A percentile compares a stretch with the other conserved stretches of the same genome.
Conservation (phyloP, 2,329 filamentous ascomycete species). For the Penicillium sp. region DNA sequence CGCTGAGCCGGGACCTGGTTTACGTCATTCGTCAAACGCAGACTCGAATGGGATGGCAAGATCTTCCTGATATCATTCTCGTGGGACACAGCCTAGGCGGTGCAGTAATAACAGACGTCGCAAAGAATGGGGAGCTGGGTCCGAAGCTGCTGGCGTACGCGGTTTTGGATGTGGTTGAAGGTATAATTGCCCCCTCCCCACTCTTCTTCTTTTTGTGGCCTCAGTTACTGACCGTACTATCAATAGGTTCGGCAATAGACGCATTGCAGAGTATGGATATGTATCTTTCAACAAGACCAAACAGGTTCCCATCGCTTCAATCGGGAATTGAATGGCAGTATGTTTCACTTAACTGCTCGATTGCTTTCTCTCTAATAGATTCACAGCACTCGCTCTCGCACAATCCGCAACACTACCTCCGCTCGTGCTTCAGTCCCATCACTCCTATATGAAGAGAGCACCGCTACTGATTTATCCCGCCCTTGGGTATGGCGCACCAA, state of each 20-base stretch:
- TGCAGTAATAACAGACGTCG: constrained; percentile 83
- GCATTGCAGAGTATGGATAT: constrained; percentile 92
- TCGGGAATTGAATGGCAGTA: constrained; percentile 90
- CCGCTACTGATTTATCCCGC: constrained; percentile 39
- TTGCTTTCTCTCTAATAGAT: constrained; percentile 1
- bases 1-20: constrained; percentile 72
- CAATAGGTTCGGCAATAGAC: constrained; percentile 79
- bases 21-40: constrained; percentile 69
- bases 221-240: not conserved
- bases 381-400: constrained; percentile 70
- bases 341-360: constrained; percentile 19
- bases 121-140: constrained; percentile 67
- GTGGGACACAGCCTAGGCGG: constrained; percentile 93
- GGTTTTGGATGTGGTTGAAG: constrained; percentile 93
- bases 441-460: constrained; percentile 59
- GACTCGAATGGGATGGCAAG: constrained; percentile 68
- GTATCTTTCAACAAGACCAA: constrained; percentile 80
- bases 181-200: constrained; percentile 22
- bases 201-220: no score
- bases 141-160: constrained; percentile 76
- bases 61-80: constrained; percentile 73
- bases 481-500: constrained; percentile 86
- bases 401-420: constrained; percentile 79
- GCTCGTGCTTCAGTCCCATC: constrained; percentile 85
- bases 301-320: constrained; percentile 72